These are phyloP conservation scores for Fragaria ananassa DNA, from an alignment of 306 rosid genomes.

Conservation along the genomic window DNA sequence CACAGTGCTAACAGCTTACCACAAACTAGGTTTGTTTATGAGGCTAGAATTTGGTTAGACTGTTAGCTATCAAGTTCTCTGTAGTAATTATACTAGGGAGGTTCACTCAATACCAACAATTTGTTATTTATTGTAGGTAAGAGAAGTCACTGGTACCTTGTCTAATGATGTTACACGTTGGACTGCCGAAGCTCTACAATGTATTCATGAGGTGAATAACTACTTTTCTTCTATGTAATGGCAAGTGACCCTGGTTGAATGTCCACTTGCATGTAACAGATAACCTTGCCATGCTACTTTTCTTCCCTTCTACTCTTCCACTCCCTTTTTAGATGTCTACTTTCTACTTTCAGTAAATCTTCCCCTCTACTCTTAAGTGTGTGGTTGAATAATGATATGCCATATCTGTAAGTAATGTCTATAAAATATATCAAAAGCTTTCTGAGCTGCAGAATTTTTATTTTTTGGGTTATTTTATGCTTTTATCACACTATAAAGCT, in stretches of 20 bases:
- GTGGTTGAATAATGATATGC: background rate
- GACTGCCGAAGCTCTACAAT: slow-evolving; percentile 69
- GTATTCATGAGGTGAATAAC: slow-evolving; percentile 70
- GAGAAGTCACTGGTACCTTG: slow-evolving; percentile 39
- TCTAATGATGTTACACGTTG: slow-evolving; percentile 49
- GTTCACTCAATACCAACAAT: background rate
- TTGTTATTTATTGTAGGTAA: slow-evolving; percentile 45
- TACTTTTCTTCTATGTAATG: slow-evolving; percentile 23
- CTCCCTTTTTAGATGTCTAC: background rate
- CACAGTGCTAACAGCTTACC: background rate
- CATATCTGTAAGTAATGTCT: background rate
- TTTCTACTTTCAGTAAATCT: background rate
- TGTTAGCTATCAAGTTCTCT: background rate
- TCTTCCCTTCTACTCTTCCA: background rate
- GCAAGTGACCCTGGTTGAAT: background rate
- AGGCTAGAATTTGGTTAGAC: slow-evolving; percentile 6
- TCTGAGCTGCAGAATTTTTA: background rate
- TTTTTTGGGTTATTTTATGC: slow-evolving; percentile 2
- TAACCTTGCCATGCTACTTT: background rate
- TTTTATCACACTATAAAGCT: background rate
- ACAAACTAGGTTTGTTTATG: background rate
- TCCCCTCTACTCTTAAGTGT: background rate
- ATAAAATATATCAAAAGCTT: background rate
- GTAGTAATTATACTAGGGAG: slow-evolving; percentile 1
- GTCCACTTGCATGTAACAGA: slow-evolving; percentile 14